These are phyloP conservation scores for Clitopilus passeckerianus DNA, from an alignment of 768 basidiomycete species.

Conservation along the genomic window DNA sequence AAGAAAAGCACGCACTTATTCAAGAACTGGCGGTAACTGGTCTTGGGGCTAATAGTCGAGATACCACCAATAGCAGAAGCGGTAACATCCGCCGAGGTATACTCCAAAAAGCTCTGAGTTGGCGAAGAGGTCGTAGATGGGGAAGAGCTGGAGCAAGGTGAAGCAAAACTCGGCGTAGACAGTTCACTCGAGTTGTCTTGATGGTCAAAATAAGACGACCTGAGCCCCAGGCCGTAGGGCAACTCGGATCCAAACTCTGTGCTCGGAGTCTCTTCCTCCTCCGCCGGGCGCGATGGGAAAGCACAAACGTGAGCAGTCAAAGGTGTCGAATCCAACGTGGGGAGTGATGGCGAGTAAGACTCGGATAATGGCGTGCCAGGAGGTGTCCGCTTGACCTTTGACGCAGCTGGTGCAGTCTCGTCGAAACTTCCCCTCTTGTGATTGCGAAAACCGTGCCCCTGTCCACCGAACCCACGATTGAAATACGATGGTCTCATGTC, in stretches of 20 bases:
- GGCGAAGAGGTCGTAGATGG: slow-evolving; percentile 7
- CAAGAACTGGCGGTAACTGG: slow-evolving; percentile 55
- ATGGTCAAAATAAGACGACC: not conserved
- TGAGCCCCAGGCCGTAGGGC: not conserved
- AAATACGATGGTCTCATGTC: slow-evolving; percentile 6
- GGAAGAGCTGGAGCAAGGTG: slow-evolving; percentile 5
- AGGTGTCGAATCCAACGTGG: slow-evolving; percentile 23
- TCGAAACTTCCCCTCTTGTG: slow-evolving; percentile 61
- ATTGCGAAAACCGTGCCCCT: slow-evolving; percentile 24
- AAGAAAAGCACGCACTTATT: slow-evolving; percentile 39
- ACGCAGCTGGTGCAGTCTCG: slow-evolving; percentile 17
- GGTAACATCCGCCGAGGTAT: not conserved
- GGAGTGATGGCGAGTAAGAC: not conserved
- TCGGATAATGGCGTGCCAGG: slow-evolving; percentile 36
- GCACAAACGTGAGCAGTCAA: slow-evolving; percentile 37
- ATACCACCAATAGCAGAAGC: not conserved
- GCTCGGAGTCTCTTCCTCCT: not conserved
- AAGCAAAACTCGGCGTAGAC: slow-evolving; percentile 1
- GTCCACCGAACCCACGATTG: not conserved
- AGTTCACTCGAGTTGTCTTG: slow-evolving; percentile 1
- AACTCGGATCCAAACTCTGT: not conserved
- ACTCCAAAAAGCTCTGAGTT: slow-evolving; percentile 5
- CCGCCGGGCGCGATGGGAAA: slow-evolving; percentile 35
- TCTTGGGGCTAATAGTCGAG: not conserved
- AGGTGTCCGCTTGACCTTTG: slow-evolving; percentile 39